These are phyloP conservation scores for Plectranthus barbatus DNA, from an alignment of 257 asterid genomes.

Conservation along the genomic window DNA sequence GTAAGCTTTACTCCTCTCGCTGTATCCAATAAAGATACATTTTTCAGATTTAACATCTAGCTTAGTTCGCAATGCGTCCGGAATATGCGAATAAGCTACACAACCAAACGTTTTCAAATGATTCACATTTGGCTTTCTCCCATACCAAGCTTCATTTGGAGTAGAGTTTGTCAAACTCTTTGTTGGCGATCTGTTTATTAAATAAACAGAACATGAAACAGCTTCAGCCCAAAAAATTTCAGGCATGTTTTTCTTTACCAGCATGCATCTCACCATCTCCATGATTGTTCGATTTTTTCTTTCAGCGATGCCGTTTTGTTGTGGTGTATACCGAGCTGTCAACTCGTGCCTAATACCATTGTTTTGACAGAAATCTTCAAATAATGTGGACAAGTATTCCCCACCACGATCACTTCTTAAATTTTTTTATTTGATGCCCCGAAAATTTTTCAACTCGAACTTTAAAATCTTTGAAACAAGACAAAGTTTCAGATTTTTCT, in stretches of 20 bases:
- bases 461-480: background rate
- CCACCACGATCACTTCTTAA: no score
- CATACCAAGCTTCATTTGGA: no score
- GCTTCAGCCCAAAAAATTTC: no score
- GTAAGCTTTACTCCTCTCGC: background rate
- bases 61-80: background rate
- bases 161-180: background rate
- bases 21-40: no score
- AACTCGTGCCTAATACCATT: background rate
- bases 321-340: background rate
- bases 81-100: background rate
- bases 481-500: no score
- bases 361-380: background rate
- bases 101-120: background rate
- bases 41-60: no score
- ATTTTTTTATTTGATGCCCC: background rate
- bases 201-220: background rate
- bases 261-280: background rate
- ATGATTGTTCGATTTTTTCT: background rate
- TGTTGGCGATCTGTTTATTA: background rate
- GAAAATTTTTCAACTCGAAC: background rate
- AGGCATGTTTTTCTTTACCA: background rate
- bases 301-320: no score
- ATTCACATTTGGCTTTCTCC: no score
- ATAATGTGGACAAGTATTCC: background rate